phyloP scores from a whole-genome alignment of 176 grass and related monocot species.

The Musa troglodytarum region DNA sequence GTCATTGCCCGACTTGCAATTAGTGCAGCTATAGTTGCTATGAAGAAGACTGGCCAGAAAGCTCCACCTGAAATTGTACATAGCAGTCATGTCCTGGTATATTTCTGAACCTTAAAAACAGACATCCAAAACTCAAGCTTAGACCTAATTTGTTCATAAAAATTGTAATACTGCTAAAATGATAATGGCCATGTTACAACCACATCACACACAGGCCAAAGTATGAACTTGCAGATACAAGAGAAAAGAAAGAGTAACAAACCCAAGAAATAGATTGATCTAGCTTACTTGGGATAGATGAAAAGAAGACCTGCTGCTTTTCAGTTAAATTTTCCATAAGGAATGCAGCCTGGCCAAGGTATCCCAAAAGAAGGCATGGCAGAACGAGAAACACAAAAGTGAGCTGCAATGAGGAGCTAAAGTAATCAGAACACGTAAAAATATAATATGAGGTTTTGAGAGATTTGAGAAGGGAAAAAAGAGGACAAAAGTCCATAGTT shows the following conservation, averaged over 20 bases:
- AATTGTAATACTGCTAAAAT: background rate
- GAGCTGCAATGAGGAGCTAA: slow-evolving; percentile 51
- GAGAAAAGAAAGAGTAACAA: background rate
- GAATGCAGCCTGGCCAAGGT: slow-evolving; percentile 96
- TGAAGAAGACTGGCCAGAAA: slow-evolving; percentile 80
- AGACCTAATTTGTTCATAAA: background rate
- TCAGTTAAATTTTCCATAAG: slow-evolving; percentile 79
- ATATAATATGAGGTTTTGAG: background rate
- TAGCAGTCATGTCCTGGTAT: slow-evolving; percentile 3
- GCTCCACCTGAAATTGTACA: slow-evolving; percentile 33
- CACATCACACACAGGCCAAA: background rate
- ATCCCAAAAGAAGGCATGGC: slow-evolving; percentile 93
- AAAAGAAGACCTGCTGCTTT: slow-evolving; percentile 97
- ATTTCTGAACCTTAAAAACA: background rate
- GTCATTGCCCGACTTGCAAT: slow-evolving; percentile 97
- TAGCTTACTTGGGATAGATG: slow-evolving; percentile 92
- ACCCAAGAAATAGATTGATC: background rate
- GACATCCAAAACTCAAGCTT: background rate
- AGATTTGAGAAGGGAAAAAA: slow-evolving; percentile 2
- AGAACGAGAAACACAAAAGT: slow-evolving; percentile 93
- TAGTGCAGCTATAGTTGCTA: slow-evolving; percentile 80
- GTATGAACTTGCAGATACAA: background rate
- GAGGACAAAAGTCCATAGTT: slow-evolving; percentile 16
- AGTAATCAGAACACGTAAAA: slow-evolving; percentile 1
- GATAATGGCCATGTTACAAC: background rate